A percentile compares a stretch with the other conserved stretches of the same genome.
Conservation (phyloP, 2,329 filamentous ascomycete species). For the Aspergillus clavatus region DNA sequence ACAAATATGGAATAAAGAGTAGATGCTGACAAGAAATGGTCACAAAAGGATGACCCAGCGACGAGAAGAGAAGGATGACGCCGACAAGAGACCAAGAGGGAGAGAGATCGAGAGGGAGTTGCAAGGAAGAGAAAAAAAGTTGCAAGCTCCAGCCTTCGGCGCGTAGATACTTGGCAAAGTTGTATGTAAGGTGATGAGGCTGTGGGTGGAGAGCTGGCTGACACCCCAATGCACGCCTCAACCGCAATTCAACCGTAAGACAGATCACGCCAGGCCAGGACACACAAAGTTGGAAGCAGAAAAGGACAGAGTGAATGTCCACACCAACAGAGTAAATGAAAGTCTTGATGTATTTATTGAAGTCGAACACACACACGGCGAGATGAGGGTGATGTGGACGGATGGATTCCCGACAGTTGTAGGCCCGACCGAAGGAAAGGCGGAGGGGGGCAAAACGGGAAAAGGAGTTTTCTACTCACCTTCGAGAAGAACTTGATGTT, state of each 20-base stretch:
- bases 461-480: conserved; percentile 1
- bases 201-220: conserved; percentile 2
- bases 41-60: not conserved
- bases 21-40: not conserved
- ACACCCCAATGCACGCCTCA: not conserved
- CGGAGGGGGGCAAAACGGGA: conserved; percentile 17
- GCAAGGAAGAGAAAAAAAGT: not conserved
- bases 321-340: not conserved
- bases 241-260: conserved; percentile 1
- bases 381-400: conserved; percentile 22
- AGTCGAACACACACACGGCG: too few relatives aligned
- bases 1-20: too few relatives aligned
- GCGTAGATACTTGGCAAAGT: conserved; percentile 14
- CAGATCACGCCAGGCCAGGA: not conserved
- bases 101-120: conserved; percentile 1
- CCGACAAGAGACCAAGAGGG: conserved; percentile 5
- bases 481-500: conserved; percentile 14
- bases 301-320: not conserved
- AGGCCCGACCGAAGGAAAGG: conserved; percentile 20
- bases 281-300: not conserved
- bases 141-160: conserved; percentile 13
- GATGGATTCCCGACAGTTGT: conserved; percentile 12
- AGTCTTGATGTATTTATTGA: not conserved
- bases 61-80: not conserved
- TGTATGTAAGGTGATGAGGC: conserved; percentile 9